Evolutionary conservation across 768 basidiomycete species (phyloP).

Genomic region (Kwoniella mangroviensis): DNA sequence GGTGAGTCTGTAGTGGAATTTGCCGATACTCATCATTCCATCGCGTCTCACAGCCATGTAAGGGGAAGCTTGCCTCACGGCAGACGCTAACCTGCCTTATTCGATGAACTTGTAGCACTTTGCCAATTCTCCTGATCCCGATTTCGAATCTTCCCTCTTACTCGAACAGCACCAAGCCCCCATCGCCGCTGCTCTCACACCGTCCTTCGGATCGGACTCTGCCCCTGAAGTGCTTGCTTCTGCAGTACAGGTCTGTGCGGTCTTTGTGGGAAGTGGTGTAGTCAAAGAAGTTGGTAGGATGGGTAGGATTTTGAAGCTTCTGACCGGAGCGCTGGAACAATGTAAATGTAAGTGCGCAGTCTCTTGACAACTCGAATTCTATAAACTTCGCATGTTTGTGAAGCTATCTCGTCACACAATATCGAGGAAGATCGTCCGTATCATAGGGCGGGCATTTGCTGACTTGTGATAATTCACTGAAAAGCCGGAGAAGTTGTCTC

Average conservation of each 20-base stretch:
- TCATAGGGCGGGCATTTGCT: too few species aligned
- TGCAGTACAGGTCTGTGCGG: slow-evolving; percentile 89
- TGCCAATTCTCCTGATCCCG: slow-evolving; percentile 82
- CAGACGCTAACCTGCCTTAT: too few species aligned
- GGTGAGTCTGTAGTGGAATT: slow-evolving; percentile 60
- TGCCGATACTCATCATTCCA: neutral
- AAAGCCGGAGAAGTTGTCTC: slow-evolving; percentile 76
- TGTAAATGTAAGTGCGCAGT: slow-evolving; percentile 69
- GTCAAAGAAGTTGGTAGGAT: slow-evolving; percentile 87
- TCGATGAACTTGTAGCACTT: slow-evolving; percentile 68
- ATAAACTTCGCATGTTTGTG: neutral
- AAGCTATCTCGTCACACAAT: too few species aligned
- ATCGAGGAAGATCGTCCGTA: too few species aligned
- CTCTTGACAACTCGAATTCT: too few species aligned
- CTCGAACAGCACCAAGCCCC: slow-evolving; percentile 98
- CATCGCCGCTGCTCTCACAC: slow-evolving; percentile 94
- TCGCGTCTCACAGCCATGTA: too few species aligned
- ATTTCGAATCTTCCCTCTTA: slow-evolving; percentile 84
- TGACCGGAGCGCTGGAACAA: slow-evolving; percentile 85
- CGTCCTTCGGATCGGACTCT: slow-evolving; percentile 92
- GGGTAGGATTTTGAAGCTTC: slow-evolving; percentile 88
- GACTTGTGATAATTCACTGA: too few species aligned
- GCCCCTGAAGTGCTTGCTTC: slow-evolving; percentile 93
- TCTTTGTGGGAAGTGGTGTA: slow-evolving; percentile 93
- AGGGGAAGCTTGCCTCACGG: too few species aligned